Conservation (phyloP, 345 rosid species). For the Linum trigynum region DNA sequence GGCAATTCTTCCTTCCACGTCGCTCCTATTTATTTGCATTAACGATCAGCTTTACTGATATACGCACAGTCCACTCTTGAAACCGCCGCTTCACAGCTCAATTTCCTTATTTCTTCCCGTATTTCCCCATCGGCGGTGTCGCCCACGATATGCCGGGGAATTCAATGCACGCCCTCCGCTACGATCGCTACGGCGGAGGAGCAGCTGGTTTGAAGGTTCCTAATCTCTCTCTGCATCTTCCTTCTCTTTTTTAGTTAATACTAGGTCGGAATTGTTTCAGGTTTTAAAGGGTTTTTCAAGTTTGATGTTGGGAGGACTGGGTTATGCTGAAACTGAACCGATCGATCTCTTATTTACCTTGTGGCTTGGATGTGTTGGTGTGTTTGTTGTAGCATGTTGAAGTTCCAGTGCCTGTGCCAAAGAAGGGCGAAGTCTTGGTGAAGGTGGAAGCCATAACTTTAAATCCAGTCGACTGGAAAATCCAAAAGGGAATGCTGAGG, state of each 20-base stretch:
- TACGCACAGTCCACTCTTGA: too few relatives aligned
- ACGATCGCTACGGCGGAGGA: constrained; percentile 38
- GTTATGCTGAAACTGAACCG: neutral
- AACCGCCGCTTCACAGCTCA: too few relatives aligned
- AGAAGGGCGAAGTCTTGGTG: constrained; percentile 45
- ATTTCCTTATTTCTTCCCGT: neutral
- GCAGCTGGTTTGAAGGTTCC: constrained; percentile 32
- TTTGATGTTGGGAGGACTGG: neutral
- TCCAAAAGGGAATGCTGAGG: constrained; percentile 52
- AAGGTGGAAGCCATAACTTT: constrained; percentile 49
- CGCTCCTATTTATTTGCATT: too few relatives aligned
- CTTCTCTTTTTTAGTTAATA: neutral
- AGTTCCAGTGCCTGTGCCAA: constrained; percentile 41
- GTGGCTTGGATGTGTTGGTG: neutral
- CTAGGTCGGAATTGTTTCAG: neutral
- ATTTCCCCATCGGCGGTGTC: neutral
- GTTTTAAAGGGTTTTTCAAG: neutral
- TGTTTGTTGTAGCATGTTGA: constrained; percentile 47
- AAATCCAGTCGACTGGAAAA: constrained; percentile 68
- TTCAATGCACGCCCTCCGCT: constrained; percentile 41
- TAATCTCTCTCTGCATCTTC: neutral
- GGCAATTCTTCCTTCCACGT: too few relatives aligned
- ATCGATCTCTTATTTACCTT: neutral
- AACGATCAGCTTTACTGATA: too few relatives aligned
- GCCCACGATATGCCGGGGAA: constrained; percentile 25